Evolutionary conservation across 306 rosid species (phyloP).

Genomic region (Castanopsis chinensis): DNA sequence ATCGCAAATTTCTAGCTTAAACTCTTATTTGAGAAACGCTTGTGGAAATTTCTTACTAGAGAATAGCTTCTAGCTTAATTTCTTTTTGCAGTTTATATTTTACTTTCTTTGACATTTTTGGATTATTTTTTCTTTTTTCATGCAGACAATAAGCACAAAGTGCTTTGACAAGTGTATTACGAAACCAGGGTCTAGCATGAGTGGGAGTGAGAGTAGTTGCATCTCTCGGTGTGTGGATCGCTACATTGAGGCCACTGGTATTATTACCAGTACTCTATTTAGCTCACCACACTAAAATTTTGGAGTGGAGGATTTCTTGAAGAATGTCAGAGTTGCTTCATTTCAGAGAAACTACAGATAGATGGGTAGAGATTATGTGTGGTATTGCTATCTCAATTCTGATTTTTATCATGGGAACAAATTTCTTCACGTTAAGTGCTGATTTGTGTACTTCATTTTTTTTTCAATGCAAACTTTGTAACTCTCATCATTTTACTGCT

Average conservation of each 20-base stretch:
- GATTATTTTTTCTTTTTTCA: constrained; percentile 2
- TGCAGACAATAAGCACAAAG: constrained; percentile 78
- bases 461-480: not conserved
- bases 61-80: not conserved
- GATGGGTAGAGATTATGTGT: constrained; percentile 4
- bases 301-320: not conserved
- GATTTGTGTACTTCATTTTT: constrained; percentile 1
- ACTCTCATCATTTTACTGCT: not conserved
- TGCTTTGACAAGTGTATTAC: constrained; percentile 92
- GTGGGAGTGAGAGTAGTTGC: constrained; percentile 90
- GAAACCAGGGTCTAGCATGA: constrained; percentile 88
- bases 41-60: not conserved
- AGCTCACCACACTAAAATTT: constrained; percentile 43
- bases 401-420: constrained; percentile 2
- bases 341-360: constrained; percentile 12
- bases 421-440: constrained; percentile 2
- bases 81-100: not conserved
- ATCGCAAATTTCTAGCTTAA: not conserved
- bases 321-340: constrained; percentile 1
- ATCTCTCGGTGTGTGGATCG: constrained; percentile 91
- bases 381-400: constrained; percentile 1
- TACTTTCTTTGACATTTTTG: not conserved
- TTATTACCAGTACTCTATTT: constrained; percentile 72
- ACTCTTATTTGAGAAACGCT: not conserved
- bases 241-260: constrained; percentile 93